Conservation (phyloP, 345 rosid species). For the Garcia nutans region DNA sequence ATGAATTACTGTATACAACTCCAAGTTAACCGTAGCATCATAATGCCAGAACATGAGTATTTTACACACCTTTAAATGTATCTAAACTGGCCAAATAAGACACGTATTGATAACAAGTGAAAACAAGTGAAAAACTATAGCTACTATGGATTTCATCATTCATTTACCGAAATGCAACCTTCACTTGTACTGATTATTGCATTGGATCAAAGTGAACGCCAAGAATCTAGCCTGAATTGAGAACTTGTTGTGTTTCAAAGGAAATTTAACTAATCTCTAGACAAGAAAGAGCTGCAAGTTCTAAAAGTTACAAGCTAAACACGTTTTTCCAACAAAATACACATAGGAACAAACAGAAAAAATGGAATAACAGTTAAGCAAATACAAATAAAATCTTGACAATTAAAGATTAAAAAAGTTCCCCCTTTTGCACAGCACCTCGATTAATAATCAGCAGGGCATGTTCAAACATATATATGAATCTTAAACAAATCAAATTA, state of each 20-base stretch:
- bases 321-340: background rate
- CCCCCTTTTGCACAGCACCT: too few species aligned
- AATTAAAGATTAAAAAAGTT: background rate
- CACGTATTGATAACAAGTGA: background rate
- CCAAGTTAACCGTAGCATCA: background rate
- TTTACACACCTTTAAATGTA: background rate
- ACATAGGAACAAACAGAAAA: background rate
- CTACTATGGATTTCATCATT: background rate
- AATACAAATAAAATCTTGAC: background rate
- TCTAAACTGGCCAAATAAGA: background rate
- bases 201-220: background rate
- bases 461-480: background rate
- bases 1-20: background rate
- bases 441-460: background rate
- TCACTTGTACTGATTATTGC: background rate
- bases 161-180: background rate
- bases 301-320: background rate
- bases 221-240: background rate
- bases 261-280: background rate
- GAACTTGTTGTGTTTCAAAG: background rate
- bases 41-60: background rate
- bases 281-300: background rate
- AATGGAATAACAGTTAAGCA: background rate
- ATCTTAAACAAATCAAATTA: background rate
- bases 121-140: background rate